Percentiles rank a stretch among this genome's conserved stretches.
phyloP scores from a whole-genome alignment of 2,329 filamentous ascomycete genomes.

The Fusarium bulbicola region DNA sequence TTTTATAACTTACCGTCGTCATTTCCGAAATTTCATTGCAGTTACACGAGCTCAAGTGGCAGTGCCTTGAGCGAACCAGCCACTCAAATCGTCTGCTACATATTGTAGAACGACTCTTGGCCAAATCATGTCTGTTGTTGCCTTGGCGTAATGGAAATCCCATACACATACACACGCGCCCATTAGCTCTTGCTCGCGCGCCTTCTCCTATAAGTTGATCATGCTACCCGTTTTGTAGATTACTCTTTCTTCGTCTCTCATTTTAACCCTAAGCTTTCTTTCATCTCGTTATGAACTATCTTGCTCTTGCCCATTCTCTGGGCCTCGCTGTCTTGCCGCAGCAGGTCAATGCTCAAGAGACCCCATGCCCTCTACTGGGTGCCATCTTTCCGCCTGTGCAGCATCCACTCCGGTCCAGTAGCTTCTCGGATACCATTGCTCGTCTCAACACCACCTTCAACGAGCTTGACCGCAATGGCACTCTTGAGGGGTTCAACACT shows the following conservation, averaged over 20 bases:
- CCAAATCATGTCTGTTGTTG: rapidly evolving
- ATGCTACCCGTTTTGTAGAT: rapidly evolving
- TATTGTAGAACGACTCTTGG: background rate
- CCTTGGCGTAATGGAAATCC: background rate
- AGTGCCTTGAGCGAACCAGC: background rate
- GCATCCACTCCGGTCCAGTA: background rate
- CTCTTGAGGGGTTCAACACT: background rate
- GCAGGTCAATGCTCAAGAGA: background rate
- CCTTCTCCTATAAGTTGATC: background rate
- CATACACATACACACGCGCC: background rate
- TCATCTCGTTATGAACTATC: rapidly evolving
- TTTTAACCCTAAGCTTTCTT: rapidly evolving
- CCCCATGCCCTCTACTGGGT: background rate
- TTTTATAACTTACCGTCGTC: too few species aligned
- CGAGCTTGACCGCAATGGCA: background rate
- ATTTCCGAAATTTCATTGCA: too few species aligned
- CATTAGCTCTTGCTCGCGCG: background rate
- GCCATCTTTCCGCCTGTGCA: background rate
- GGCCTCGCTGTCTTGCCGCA: background rate
- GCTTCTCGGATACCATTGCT: background rate
- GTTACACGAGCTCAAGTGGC: background rate
- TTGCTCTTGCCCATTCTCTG: background rate
- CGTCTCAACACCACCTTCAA: background rate
- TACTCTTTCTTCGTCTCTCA: rapidly evolving
- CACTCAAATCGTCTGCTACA: background rate